Base-by-base conservation (phyloP, 2,329 filamentous ascomycete species). In the Paracorniculantispora psalliotae region DNA sequence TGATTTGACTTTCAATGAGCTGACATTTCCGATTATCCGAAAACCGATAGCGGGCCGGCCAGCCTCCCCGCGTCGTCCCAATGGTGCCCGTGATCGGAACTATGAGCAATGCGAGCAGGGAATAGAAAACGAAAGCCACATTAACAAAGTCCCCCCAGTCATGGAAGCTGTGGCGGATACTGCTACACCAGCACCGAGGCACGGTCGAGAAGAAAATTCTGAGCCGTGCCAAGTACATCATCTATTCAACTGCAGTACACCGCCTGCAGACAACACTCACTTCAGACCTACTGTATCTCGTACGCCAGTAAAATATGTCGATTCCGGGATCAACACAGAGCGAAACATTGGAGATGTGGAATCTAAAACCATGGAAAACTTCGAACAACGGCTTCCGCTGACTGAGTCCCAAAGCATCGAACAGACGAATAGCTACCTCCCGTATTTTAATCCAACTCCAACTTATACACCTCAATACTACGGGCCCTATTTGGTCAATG, bases 1-100 rank as follows among this genome's bases (percentile, higher is more conserved):
- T 4, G 81, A 84, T 61, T 72, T 85, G 19, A 72, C 73, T 1
- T 84, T 83, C 62, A 81, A 81, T 26, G 73, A 79, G 53, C 80
- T 82, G 75, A 67, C 72, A 9, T 79, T 81, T 61, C 68, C 79
- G 23, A 71, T 69, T 50, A 62, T 68, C 3, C 60, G 65, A 37
- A 53, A 67, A 61, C 35, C 60, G 59, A 33, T 57, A 43, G 12
- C 26, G 8, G 25, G 23, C 19, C 43, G 69, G 54, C 67, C 68
- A 41, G 70, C 57, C 70, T 74, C 58, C 70, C 73, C 30, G 17
- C 39, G 51, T 10, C 48, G 17, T 25, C 28, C 46, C 0, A 51
- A 58, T 15, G 55, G 47, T 1, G 55, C 55, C 10, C 55, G 55
- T 0, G 49, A 44, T 17, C 50, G 44, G 1, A 33, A 21, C n/a